phyloP scores from a whole-genome alignment of 257 asterid species.

The Thymus quinquecostatus region DNA sequence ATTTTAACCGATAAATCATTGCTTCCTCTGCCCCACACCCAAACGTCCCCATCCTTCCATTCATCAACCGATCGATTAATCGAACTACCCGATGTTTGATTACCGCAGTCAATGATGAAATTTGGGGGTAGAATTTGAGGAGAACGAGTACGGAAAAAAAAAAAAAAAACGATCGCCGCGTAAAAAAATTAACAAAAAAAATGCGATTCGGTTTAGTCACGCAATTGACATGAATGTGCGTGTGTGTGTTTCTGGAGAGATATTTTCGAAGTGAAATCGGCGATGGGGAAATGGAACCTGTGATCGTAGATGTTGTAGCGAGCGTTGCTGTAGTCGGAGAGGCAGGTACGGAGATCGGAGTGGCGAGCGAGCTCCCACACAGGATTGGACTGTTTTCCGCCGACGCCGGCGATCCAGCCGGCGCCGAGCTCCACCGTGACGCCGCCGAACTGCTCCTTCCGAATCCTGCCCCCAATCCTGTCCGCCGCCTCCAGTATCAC shows the following conservation, averaged over 20 bases:
- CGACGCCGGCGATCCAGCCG: conserved; percentile 98
- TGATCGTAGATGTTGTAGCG: conserved; percentile 89
- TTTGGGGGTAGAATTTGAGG: not conserved
- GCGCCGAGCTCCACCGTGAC: conserved; percentile 94
- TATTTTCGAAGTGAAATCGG: not conserved
- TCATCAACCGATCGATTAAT: conserved; percentile 21
- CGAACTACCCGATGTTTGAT: conserved; percentile 12
- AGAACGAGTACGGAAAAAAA: not conserved
- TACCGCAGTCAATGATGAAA: conserved; percentile 4
- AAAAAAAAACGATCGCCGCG: conserved; percentile 3
- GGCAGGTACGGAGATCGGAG: conserved; percentile 80
- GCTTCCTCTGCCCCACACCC: conserved; percentile 33
- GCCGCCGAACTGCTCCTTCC: conserved; percentile 84
- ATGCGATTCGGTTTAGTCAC: conserved; percentile 14
- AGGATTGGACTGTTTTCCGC: conserved; percentile 77
- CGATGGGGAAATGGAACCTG: conserved; percentile 42
- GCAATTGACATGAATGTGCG: conserved; percentile 15
- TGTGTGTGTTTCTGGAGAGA: not conserved
- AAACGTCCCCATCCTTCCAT: conserved; percentile 24
- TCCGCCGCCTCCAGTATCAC: conserved; percentile 84
- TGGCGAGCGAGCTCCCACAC: conserved; percentile 86
- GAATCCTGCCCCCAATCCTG: conserved; percentile 77
- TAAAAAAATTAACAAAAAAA: not conserved
- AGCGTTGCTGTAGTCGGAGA: conserved; percentile 85
- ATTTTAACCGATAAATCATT: conserved; percentile 39